phyloP scores from a whole-genome alignment of 768 basidiomycete species.

The Termitomyces sp. region DNA sequence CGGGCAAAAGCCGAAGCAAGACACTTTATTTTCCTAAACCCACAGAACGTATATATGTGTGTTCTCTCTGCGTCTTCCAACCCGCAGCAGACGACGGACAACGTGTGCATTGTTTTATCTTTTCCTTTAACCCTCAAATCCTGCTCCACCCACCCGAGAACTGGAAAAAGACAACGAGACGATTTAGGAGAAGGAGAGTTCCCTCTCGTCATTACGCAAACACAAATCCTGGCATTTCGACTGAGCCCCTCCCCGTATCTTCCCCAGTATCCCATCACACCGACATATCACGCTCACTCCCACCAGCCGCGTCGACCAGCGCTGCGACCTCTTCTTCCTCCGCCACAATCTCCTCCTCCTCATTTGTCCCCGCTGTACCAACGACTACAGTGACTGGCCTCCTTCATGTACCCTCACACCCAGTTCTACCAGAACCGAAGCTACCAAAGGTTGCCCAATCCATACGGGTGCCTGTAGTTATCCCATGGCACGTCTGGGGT shows the following conservation, averaged over 20 bases:
- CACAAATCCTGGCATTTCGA: neutral
- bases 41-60: slow-evolving; percentile 45
- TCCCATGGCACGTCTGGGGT: slow-evolving; percentile 46
- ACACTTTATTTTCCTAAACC: slow-evolving; percentile 39
- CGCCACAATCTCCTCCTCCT: neutral
- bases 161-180: slow-evolving; percentile 9
- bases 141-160: slow-evolving; percentile 24
- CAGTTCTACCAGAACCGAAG: too few species aligned
- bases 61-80: slow-evolving; percentile 41
- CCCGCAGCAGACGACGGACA: slow-evolving; percentile 29
- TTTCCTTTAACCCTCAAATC: slow-evolving; percentile 40
- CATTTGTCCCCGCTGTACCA: neutral
- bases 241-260: neutral
- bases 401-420: too few species aligned
- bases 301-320: too few species aligned
- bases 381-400: neutral
- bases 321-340: neutral
- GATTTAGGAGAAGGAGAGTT: neutral
- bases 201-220: too few species aligned
- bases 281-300: neutral
- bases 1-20: slow-evolving; percentile 11
- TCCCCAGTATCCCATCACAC: neutral
- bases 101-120: slow-evolving; percentile 41
- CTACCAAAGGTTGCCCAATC: neutral
- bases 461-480: neutral